A percentile compares a stretch with the other conserved stretches of the same genome.
phyloP scores from a whole-genome alignment of 164 flowering plant genomes.

The Taxillus chinensis region DNA sequence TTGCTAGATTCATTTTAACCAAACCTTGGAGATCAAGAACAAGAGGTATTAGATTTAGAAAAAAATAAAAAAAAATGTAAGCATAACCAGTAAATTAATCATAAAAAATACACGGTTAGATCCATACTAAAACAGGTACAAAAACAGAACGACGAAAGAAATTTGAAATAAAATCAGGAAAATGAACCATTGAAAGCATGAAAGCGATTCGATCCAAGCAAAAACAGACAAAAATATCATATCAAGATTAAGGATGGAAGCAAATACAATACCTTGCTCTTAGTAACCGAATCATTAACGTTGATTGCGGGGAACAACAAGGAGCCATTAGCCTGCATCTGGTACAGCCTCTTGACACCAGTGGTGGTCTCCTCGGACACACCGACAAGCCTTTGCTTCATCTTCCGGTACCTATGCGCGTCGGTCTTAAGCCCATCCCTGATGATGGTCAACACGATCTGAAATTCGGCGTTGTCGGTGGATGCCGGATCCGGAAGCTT shows the following conservation, averaged over 20 bases:
- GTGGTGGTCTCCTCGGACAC: constrained; percentile 79
- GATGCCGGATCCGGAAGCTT: constrained; percentile 39
- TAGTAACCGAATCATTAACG: constrained; percentile 77
- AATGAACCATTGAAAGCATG: too few relatives aligned
- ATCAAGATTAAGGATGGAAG: background rate
- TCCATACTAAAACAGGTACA: too few relatives aligned
- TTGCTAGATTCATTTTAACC: too few relatives aligned
- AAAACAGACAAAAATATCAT: background rate
- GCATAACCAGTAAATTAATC: too few relatives aligned
- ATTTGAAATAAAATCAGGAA: too few relatives aligned
- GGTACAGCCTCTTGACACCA: constrained; percentile 72
- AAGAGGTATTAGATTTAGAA: too few relatives aligned
- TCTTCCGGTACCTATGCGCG: constrained; percentile 46
- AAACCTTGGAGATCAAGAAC: too few relatives aligned
- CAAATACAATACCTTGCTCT: constrained; percentile 53
- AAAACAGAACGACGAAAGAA: too few relatives aligned
- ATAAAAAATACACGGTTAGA: too few relatives aligned
- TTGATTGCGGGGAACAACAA: constrained; percentile 66
- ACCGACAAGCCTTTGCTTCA: constrained; percentile 58
- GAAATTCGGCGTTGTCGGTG: constrained; percentile 49
- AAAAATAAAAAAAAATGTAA: too few relatives aligned
- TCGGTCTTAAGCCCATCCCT: constrained; percentile 39
- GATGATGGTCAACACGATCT: constrained; percentile 46
- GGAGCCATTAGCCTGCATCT: constrained; percentile 58
- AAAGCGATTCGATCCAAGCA: too few relatives aligned